Base-by-base conservation (phyloP, 2,329 filamentous ascomycete genomes). In the Huntiella decipiens region DNA sequence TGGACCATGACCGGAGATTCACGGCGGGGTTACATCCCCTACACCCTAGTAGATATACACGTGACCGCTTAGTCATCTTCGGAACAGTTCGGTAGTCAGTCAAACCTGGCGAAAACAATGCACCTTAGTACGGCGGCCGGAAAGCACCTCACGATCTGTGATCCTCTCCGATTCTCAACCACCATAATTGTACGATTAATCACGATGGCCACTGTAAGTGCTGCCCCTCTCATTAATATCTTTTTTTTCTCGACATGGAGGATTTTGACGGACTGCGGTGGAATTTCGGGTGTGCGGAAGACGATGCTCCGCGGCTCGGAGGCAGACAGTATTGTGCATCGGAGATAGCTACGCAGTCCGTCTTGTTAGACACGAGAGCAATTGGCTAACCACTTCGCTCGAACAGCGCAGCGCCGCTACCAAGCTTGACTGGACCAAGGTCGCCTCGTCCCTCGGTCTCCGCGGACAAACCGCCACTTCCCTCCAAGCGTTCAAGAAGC, bases 371-470 rank as follows among this genome's bases (percentile, higher is more conserved):
- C 7, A 28, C 22, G 3, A 7, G 5, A 28, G 6, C 22, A 7
- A 7, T 16, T 17, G 7, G 32, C 31, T 34, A 35, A 39, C 31
- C 54, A 51, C 45, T 43, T 47, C 32, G n/a, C 41, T 49, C 51
- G 52, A 53, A 64, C 65, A 96, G 88, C 82, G 86, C 76, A 94
- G 85, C 77, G 87, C 88, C 73, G 87, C 88, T 67, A 77, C 92
- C 68, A 98, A 96, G 78, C 77, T 98, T 74, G 91, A 98, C 79
- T 98, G 91, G 91, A 77, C 77, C 70, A 91, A 92, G 71, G 77
- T 98, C 61, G 81, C 81, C 67, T 77, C 75, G 68, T 92, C 88
- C 61, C 86, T 98, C 60, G 88, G 88, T 65, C 85, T 98, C 65
- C 84, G 84, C 66, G 91, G 91, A 64, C 83, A 86, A 71, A 98